A percentile compares a stretch with the other conserved stretches of the same genome.
Conservation (phyloP, 768 basidiomycete genomes). For the Phylloporus sp. region DNA sequence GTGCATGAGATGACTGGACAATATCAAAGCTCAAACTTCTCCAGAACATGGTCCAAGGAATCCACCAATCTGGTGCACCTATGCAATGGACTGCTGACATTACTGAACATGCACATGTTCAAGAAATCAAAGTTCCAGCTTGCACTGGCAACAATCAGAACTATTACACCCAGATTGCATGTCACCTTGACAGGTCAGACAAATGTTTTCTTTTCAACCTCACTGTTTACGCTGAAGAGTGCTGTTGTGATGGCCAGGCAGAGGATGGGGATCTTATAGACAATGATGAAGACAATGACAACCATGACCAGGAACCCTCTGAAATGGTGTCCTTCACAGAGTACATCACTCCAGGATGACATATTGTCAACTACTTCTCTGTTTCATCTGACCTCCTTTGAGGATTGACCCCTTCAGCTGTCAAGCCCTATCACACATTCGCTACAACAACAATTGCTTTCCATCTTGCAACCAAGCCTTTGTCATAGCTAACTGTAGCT, state of each 20-base stretch:
- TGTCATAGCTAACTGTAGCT: neutral
- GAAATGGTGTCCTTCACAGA: neutral
- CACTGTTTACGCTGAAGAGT: neutral
- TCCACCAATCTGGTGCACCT: slow-evolving; percentile 9
- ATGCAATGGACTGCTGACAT: neutral
- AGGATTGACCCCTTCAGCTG: slow-evolving; percentile 14
- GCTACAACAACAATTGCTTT: neutral
- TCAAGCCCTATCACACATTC: neutral
- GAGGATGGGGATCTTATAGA: neutral
- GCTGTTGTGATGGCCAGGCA: neutral
- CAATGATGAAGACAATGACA: neutral
- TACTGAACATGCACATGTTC: neutral
- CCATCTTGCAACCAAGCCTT: slow-evolving; percentile 4
- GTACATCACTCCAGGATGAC: neutral
- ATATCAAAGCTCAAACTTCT: neutral
- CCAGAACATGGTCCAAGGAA: neutral
- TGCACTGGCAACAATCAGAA: neutral
- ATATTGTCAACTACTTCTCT: slow-evolving; percentile 1
- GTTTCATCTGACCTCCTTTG: neutral
- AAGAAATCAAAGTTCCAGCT: neutral
- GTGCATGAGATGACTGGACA: neutral
- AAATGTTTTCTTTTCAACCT: neutral
- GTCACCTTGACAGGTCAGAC: neutral
- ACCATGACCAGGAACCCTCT: neutral
- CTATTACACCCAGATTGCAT: neutral